Evolutionary conservation across 768 basidiomycete species (phyloP), one percentile per base, ranked within the genome.

Genomic region (Lentinula aciculospora): DNA sequence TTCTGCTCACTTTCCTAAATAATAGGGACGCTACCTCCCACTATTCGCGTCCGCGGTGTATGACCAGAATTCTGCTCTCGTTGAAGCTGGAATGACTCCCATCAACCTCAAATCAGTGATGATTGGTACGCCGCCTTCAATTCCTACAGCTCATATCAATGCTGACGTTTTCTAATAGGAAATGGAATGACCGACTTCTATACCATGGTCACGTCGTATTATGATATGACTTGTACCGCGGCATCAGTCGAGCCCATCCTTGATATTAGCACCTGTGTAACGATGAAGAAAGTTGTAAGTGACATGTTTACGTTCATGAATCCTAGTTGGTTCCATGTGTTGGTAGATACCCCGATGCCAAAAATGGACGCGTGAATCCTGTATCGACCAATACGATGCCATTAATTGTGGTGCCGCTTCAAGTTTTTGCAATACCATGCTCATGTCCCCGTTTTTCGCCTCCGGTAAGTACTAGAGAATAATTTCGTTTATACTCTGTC

Each of bases 391-490:
- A 15, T 85, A 85, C 61, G 89, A 94, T 67, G 69, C 74, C 21
- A 82, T 87, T 36, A 75, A 80, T 58, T 93, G 91, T 63, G 72
- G 69, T n/a, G 85, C 84, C 12, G 86, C 89, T 2, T 74, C 82
- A 50, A 68, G 61, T 9, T 91, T 90, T 67, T 94, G 92, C 68
- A 75, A 81, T 51, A 69, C 65, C 21, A 76, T 83, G 60, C 67
- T 92, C 12, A 79, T 75, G 32, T 70, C 66, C 57, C 64, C 71
- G 37, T 65, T 76, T 76, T 63, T 77, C 76, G 71, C 75, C 67
- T 69, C 76, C 63, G 70, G 76, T 80, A 56, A 66, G 74, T 63
- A n/a, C 15, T 48, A 9, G 2, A 27, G 23, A 4, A 9, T 25
- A 23, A 25, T 7, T 19, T 29, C 12, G 4, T 19, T n/a, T 32